Base-by-base conservation (phyloP, 2,329 filamentous ascomycete genomes). In the Immersiporthe knoxdaviesiana region DNA sequence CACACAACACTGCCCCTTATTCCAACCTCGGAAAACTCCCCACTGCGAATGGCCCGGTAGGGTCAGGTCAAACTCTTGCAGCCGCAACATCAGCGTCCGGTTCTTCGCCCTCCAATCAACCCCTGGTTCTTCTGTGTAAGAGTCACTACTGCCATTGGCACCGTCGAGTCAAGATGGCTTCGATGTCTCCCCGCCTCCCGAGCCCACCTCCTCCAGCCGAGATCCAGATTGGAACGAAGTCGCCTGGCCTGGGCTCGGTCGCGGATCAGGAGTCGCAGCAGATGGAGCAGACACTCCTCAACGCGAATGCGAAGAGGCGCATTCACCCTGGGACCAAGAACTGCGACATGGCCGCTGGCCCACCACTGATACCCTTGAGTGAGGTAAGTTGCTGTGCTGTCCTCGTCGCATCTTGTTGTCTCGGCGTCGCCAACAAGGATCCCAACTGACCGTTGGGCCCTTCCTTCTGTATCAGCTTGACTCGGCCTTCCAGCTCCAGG, bases 401-500 rank as follows among this genome's bases (percentile, higher is more conserved):
- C 21, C 24, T 44, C 18, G 41, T 63, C 41, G 39, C 39, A 16
- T 21, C 35, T 35, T 35, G 35, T 16, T 7, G 21, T 35, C 3
- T 12, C 30, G 7, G 50, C 2, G 24, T 44, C 30, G 11, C 35
- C 14, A 27, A 41, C 10, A 41, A n/a, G n/a, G 32, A 7, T 32
- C 12, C 32, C 54, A 24, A 32, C 32, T 58, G 47, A 35, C 66
- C 50, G 21, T n/a, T 56, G n/a, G 32, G 35, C 35, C 54, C 44
- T 56, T 35, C 56, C 44, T 24, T 8, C 59, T 32, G 62, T 58
- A n/a, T 67, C 79, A 97, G 92, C 93, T 99, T 74, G 94, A 99
- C 78, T 98, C 95, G 30, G 92, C 96, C 59, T 99, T 98, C 79
- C 96, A 97, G 79, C 88, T 98, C 24, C 97, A 97, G 80, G 96